phyloP scores from a whole-genome alignment of 371 early-diverging fungal genomes.

The Mucor circinelloides region DNA sequence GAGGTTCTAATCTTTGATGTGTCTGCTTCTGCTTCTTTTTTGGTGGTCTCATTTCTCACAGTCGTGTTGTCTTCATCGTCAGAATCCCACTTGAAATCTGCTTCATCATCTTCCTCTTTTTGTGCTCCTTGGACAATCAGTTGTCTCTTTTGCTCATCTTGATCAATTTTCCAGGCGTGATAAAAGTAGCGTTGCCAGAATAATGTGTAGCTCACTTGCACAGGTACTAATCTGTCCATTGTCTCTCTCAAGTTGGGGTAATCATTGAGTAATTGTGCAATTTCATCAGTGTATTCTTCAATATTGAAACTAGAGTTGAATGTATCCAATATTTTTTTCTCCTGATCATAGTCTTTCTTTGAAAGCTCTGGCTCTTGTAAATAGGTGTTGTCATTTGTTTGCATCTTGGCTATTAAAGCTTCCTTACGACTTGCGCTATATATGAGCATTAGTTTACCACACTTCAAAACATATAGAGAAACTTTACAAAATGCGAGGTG shows the following conservation, averaged over 20 bases:
- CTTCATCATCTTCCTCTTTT: conserved; percentile 26
- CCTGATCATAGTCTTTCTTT: conserved; percentile 18
- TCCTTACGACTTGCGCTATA: conserved; percentile 50
- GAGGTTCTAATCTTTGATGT: conserved; percentile 10
- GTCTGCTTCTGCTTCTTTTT: conserved; percentile 3
- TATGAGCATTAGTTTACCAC: neutral
- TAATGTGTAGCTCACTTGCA: conserved; percentile 43
- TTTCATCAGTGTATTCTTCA: conserved; percentile 48
- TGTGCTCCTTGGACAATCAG: conserved; percentile 35
- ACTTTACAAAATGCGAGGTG: conserved; percentile 37
- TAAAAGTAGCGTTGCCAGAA: conserved; percentile 58
- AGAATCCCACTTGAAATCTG: conserved; percentile 54
- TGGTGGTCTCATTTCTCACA: neutral
- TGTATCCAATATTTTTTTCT: conserved; percentile 32
- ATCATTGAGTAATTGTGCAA: conserved; percentile 40
- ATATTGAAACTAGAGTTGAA: conserved; percentile 38
- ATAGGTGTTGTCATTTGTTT: conserved; percentile 35
- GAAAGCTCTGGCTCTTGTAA: conserved; percentile 27
- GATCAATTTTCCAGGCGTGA: conserved; percentile 47
- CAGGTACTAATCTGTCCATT: conserved; percentile 53
- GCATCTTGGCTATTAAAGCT: conserved; percentile 43
- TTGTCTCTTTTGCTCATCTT: conserved; percentile 50
- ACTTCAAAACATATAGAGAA: neutral
- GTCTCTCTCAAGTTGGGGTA: conserved; percentile 41
- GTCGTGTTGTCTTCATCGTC: conserved; percentile 44